Percentiles rank a stretch among this genome's conserved stretches.
Evolutionary conservation across 495 filamentous ascomycete genomes (phyloP).

Genomic region (Penicillium steckii): DNA sequence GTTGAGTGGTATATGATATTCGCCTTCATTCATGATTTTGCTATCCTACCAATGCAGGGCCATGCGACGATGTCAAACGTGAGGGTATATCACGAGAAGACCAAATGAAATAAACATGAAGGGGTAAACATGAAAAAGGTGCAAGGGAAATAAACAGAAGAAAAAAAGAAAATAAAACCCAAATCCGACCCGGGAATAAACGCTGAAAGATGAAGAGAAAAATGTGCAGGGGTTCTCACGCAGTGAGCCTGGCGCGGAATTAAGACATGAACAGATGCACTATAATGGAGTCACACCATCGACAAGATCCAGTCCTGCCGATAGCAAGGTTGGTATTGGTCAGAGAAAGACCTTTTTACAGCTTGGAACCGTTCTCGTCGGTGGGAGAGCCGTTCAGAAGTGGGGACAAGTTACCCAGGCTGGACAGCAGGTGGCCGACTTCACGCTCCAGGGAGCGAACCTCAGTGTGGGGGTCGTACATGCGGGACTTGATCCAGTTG

Average conservation of each 20-base stretch:
- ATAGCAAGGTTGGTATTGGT: neutral
- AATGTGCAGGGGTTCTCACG: constrained; percentile 10
- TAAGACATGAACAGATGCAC: constrained; percentile 1
- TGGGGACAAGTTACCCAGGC: constrained; percentile 34
- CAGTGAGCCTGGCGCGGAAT: constrained; percentile 18
- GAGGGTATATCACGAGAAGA: neutral
- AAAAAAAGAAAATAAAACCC: neutral
- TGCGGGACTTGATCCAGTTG: constrained; percentile 72
- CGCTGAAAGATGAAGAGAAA: neutral
- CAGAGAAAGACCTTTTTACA: constrained; percentile 30
- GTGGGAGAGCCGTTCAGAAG: constrained; percentile 27
- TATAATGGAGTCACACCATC: neutral
- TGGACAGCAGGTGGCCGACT: constrained; percentile 47
- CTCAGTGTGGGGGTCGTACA: constrained; percentile 77
- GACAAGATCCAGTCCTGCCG: neutral
- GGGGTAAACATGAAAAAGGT: too few relatives aligned
- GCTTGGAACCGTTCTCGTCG: constrained; percentile 42
- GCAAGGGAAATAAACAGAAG: neutral
- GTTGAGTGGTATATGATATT: neutral
- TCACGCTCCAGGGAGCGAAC: constrained; percentile 56
- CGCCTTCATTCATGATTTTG: constrained; percentile 1
- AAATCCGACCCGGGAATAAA: neutral
- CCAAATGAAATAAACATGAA: neutral
- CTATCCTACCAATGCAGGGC: constrained; percentile 1
- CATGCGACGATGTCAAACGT: neutral